Conservation (phyloP, 129 eudicot species). For the Lonicera japonica region DNA sequence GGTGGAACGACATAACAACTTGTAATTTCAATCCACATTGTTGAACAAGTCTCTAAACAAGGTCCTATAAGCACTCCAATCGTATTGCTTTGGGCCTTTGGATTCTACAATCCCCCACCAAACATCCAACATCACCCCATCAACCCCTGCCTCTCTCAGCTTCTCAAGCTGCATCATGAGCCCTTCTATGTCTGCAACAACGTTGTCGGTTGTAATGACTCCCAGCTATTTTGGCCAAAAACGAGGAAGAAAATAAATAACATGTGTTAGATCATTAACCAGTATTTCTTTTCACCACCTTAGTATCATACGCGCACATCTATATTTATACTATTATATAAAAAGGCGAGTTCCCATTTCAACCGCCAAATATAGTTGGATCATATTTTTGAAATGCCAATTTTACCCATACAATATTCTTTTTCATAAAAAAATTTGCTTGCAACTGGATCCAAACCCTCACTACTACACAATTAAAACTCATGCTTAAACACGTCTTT, state of each 20-base stretch:
- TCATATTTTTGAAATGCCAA: too few species aligned
- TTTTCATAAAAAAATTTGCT: too few species aligned
- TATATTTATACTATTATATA: neutral
- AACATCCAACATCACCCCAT: conserved; percentile 94
- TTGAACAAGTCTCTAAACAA: conserved; percentile 66
- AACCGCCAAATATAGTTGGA: too few species aligned
- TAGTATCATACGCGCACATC: too few species aligned
- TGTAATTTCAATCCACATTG: conserved; percentile 59
- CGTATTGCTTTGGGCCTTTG: conserved; percentile 71
- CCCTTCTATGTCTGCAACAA: conserved; percentile 38
- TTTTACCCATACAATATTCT: too few species aligned
- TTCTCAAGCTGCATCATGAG: conserved; percentile 56
- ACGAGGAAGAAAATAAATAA: neutral
- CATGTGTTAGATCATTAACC: neutral
- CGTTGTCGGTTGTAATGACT: conserved; percentile 48
- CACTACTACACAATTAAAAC: too few species aligned
- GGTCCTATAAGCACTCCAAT: conserved; percentile 68
- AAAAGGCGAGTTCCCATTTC: too few species aligned
- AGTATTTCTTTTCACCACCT: neutral
- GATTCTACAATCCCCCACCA: conserved; percentile 97
- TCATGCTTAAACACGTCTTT: too few species aligned
- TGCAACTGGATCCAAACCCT: too few species aligned
- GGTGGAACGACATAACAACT: conserved; percentile 96
- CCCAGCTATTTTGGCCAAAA: conserved; percentile 59
- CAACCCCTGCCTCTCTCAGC: conserved; percentile 61